A percentile compares a stretch with the other conserved stretches of the same genome.
Conservation (phyloP, 192 early-diverging fungal genomes). For the Coemansia sp. region DNA sequence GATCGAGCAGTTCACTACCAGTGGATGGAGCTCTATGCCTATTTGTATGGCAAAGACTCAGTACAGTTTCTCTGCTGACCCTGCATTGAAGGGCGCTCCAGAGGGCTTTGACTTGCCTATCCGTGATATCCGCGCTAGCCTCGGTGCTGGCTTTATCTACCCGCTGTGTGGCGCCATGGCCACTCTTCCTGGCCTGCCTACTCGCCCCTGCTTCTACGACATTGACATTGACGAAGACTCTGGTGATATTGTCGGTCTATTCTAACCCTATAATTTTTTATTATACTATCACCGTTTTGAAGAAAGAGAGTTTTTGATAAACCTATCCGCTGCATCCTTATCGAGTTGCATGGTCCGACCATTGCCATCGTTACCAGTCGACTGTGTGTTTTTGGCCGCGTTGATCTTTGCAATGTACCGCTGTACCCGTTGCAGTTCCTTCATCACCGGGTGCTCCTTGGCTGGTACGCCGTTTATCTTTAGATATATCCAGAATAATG, state of each 20-base stretch:
- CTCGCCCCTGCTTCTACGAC: conserved; percentile 95
- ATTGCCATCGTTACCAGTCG: conserved; percentile 17
- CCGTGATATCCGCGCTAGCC: conserved; percentile 92
- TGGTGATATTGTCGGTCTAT: conserved; percentile 81
- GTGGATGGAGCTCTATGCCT: conserved; percentile 88
- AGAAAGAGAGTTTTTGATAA: conserved; percentile 39
- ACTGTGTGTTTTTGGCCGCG: conserved; percentile 40
- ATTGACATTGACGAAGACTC: conserved; percentile 89
- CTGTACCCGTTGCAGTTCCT: conserved; percentile 57
- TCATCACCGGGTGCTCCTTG: conserved; percentile 61
- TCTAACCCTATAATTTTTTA: background rate
- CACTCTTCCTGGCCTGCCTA: conserved; percentile 97
- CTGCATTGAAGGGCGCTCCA: conserved; percentile 90
- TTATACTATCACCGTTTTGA: conserved; percentile 12
- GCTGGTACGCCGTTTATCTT: conserved; percentile 62
- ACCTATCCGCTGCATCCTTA: conserved; percentile 57
- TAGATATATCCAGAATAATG: conserved; percentile 60
- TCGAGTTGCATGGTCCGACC: conserved; percentile 50
- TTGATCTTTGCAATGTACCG: conserved; percentile 58
- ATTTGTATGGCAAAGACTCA: conserved; percentile 99
- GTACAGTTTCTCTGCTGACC: conserved; percentile 89
- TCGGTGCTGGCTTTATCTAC: conserved; percentile 97
- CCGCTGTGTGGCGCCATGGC: conserved; percentile 96
- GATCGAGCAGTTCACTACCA: conserved; percentile 82
- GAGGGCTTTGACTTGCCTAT: conserved; percentile 92